Conservation (phyloP, 306 rosid species). For the Carpinus fangiana region DNA sequence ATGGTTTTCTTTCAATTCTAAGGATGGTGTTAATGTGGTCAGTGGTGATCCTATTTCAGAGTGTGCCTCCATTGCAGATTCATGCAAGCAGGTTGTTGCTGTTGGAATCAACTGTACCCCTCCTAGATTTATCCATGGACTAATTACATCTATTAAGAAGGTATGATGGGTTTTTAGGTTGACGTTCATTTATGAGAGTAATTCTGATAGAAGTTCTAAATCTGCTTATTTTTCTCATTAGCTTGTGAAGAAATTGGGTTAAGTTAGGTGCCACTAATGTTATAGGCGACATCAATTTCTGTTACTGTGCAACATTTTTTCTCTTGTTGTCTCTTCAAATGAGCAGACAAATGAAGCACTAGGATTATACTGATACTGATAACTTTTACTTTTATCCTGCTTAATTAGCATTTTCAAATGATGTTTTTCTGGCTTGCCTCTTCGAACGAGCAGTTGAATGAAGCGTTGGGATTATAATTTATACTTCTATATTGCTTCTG, state of each 20-base stretch:
- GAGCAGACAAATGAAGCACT: too few species aligned
- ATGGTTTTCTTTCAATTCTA: constrained; percentile 83
- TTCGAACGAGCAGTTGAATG: background rate
- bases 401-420: background rate
- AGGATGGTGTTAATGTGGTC: constrained; percentile 65
- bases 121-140: constrained; percentile 74
- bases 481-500: background rate
- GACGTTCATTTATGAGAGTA: background rate
- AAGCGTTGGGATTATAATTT: background rate
- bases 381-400: too few species aligned
- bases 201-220: background rate
- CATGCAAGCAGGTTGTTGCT: constrained; percentile 63
- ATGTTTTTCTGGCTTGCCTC: background rate
- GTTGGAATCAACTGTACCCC: constrained; percentile 90
- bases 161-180: constrained; percentile 33
- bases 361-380: too few species aligned
- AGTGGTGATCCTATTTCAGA: constrained; percentile 77
- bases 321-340: too few species aligned
- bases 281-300: too few species aligned
- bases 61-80: constrained; percentile 75
- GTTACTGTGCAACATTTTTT: too few species aligned
- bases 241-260: background rate
- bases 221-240: background rate
- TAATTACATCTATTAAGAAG: constrained; percentile 58
- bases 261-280: too few species aligned